These are phyloP conservation scores for Trifolium pratense DNA, from an alignment of 306 rosid species.

Conservation along the genomic window DNA sequence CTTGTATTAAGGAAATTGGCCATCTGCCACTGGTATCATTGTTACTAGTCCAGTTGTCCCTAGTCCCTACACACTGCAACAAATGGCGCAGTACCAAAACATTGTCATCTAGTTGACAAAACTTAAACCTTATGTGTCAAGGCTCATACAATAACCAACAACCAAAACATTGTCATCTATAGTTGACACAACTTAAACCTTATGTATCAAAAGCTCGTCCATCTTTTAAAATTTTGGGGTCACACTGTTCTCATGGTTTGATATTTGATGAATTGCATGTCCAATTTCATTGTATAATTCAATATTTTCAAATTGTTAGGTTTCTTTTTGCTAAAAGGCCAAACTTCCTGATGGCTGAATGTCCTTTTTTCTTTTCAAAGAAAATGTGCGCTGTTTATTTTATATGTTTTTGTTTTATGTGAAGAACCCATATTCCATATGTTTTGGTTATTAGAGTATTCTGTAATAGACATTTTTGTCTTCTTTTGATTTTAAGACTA, in stretches of 20 bases:
- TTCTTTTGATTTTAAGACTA: slow-evolving; percentile 5
- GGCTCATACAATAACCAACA: background rate
- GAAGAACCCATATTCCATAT: background rate
- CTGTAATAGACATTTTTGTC: background rate
- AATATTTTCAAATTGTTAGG: background rate
- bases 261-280: background rate
- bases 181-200: background rate
- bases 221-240: background rate
- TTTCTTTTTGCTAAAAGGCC: slow-evolving; percentile 2
- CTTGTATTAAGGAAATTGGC: background rate
- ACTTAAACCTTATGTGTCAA: slow-evolving; percentile 5
- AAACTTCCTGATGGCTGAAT: background rate
- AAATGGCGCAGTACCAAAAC: background rate
- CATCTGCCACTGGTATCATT: background rate
- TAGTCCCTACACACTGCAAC: background rate
- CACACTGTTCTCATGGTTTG: background rate
- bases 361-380: background rate
- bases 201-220: background rate
- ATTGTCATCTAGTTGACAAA: background rate
- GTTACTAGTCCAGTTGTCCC: background rate
- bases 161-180: background rate
- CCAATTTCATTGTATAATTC: background rate
- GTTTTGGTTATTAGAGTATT: slow-evolving; percentile 12
- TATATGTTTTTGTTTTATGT: background rate
- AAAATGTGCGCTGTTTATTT: background rate